A percentile compares a stretch with the other conserved stretches of the same genome.
phyloP scores from a whole-genome alignment of 2,329 filamentous ascomycete genomes.

The Microcyclospora tardicrescens region DNA sequence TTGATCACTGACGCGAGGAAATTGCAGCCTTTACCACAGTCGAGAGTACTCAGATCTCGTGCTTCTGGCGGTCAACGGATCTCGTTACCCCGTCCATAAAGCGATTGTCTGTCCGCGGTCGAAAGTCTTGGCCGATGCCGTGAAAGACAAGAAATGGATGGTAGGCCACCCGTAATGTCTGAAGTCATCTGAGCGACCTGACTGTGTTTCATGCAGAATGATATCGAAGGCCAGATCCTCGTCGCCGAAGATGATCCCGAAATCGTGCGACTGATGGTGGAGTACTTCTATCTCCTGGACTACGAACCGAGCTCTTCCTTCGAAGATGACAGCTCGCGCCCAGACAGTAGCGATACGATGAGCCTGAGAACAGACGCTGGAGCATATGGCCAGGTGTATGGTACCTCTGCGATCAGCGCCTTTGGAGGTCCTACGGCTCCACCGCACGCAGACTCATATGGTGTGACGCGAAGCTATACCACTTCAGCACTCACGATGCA shows the following conservation, averaged over 20 bases:
- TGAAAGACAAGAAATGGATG: conserved; percentile 9
- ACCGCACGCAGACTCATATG: conserved; percentile 6
- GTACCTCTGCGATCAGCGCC: conserved; percentile 13
- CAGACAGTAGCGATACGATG: conserved; percentile 8
- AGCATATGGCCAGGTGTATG: conserved; percentile 15
- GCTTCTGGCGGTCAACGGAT: neutral
- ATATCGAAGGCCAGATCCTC: conserved; percentile 11
- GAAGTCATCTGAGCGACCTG: neutral
- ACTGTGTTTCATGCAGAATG: conserved; percentile 7
- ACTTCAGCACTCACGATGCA: conserved; percentile 9
- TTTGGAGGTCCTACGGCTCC: conserved; percentile 11
- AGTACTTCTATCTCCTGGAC: conserved; percentile 17
- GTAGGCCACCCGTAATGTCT: conserved; percentile 2
- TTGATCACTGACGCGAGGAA: too few species aligned
- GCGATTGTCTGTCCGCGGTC: conserved; percentile 16
- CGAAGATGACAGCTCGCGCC: conserved; percentile 2
- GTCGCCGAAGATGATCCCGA: conserved; percentile 14
- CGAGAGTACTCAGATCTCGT: neutral
- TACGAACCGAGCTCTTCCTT: conserved; percentile 8
- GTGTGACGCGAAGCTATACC: neutral
- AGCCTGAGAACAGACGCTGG: conserved; percentile 9
- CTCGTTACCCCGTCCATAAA: conserved; percentile 6
- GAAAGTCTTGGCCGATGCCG: conserved; percentile 8
- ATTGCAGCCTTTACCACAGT: neutral
- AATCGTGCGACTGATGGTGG: conserved; percentile 12